phyloP scores from a whole-genome alignment of 169 alveolate genomes.

The Fabrea salina region DNA sequence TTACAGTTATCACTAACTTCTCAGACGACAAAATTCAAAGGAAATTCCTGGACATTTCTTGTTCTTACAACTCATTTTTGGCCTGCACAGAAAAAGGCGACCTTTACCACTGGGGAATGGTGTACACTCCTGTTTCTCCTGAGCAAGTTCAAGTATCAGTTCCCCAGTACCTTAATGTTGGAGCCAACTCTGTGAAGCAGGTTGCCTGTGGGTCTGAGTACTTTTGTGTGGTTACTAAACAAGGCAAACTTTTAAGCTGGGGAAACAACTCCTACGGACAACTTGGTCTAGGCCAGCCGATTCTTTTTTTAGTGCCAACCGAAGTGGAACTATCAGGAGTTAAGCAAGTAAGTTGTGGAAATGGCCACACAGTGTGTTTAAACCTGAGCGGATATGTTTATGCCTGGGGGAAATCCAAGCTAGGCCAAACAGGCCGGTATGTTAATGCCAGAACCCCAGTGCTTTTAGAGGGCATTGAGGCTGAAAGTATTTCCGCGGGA shows the following conservation, averaged over 20 bases:
- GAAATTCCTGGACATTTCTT: background rate
- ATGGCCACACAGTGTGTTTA: background rate
- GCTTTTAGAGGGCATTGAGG: background rate
- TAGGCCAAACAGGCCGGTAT: background rate
- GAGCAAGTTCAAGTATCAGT: too few species aligned
- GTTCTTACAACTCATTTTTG: background rate
- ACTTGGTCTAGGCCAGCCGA: background rate
- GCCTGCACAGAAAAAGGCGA: background rate
- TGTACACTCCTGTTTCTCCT: too few species aligned
- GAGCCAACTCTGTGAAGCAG: too few species aligned
- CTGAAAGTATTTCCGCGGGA: background rate
- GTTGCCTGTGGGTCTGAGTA: background rate
- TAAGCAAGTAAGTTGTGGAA: background rate
- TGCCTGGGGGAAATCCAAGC: background rate
- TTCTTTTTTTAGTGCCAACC: background rate
- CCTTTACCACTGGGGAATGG: background rate
- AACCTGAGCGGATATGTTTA: background rate
- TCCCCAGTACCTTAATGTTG: too few species aligned
- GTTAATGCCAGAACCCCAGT: background rate
- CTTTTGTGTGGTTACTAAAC: background rate
- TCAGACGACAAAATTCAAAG: background rate
- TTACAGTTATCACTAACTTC: background rate
- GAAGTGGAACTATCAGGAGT: background rate
- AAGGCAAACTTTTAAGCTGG: background rate
- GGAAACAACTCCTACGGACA: background rate